Evolutionary conservation across 495 filamentous ascomycete genomes (phyloP).

Genomic region (Penicillium crystallinum): DNA sequence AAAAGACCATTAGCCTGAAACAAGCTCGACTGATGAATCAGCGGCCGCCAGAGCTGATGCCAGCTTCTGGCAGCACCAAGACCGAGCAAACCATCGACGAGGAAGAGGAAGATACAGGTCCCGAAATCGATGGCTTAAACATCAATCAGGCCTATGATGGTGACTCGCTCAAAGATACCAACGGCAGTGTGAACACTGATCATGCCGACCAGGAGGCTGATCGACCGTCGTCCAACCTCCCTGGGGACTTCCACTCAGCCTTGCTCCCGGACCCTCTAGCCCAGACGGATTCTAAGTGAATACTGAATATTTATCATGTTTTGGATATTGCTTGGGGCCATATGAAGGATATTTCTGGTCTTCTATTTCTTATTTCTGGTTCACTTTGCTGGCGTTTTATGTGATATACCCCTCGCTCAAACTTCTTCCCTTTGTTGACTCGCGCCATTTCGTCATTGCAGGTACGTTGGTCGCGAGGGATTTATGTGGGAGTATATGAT

Average conservation of each 20-base stretch:
- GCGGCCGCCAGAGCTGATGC: slow-evolving; percentile 82
- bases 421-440: slow-evolving; percentile 21
- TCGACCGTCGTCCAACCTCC: slow-evolving; percentile 15
- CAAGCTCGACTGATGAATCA: slow-evolving; percentile 80
- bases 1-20: slow-evolving; percentile 83
- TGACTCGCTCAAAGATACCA: slow-evolving; percentile 15
- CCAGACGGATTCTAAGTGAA: slow-evolving; percentile 23
- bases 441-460: slow-evolving; percentile 14
- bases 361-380: slow-evolving; percentile 5
- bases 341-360: slow-evolving; percentile 7
- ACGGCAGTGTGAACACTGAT: slow-evolving; percentile 10
- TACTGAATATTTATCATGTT: slow-evolving; percentile 7
- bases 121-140: slow-evolving; percentile 35
- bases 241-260: slow-evolving; percentile 23
- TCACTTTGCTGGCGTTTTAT: slow-evolving; percentile 35
- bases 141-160: slow-evolving; percentile 14
- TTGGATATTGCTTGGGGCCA: slow-evolving; percentile 1
- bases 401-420: slow-evolving; percentile 44
- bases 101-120: slow-evolving; percentile 26
- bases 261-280: slow-evolving; percentile 26
- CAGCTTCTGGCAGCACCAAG: slow-evolving; percentile 18
- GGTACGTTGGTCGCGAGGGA: slow-evolving; percentile 20
- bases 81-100: slow-evolving; percentile 17
- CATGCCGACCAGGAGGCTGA: slow-evolving; percentile 5
- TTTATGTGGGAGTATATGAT: slow-evolving; percentile 13